phyloP scores from a whole-genome alignment of 495 filamentous ascomycete species.

The Podospora anserina region DNA sequence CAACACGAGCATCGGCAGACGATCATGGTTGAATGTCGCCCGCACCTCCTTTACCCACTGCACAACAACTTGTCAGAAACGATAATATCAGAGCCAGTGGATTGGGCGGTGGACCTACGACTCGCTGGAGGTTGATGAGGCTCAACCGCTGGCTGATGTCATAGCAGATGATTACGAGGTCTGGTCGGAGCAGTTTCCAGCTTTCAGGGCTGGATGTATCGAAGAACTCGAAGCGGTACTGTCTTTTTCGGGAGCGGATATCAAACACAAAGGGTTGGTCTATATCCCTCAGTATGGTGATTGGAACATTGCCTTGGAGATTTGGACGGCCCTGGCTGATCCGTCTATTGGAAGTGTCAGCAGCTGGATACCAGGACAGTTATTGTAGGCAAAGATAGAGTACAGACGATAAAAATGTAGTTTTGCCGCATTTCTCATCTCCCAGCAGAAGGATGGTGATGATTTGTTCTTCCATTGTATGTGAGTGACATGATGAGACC shows the following conservation, averaged over 20 bases:
- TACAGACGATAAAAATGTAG: conserved; percentile 76
- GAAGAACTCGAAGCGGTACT: conserved; percentile 72
- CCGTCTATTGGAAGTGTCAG: conserved; percentile 37
- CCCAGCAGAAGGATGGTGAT: conserved; percentile 76
- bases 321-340: conserved; percentile 45
- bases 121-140: conserved; percentile 58
- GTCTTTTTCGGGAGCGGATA: conserved; percentile 55
- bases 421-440: conserved; percentile 78
- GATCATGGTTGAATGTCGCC: conserved; percentile 57
- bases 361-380: neutral
- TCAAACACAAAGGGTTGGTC: conserved; percentile 85
- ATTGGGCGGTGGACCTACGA: conserved; percentile 42
- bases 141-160: conserved; percentile 67
- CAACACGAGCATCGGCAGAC: conserved; percentile 69
- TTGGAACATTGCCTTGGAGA: conserved; percentile 35
- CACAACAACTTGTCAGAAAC: conserved; percentile 18
- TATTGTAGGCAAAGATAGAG: neutral
- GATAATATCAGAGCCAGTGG: conserved; percentile 11
- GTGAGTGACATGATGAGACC: neutral
- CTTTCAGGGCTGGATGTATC: conserved; percentile 73
- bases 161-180: conserved; percentile 76
- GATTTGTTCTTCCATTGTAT: conserved; percentile 43
- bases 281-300: conserved; percentile 63
- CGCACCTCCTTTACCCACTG: conserved; percentile 70
- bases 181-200: conserved; percentile 69